Conservation (phyloP, 169 alveolate species). For the Babesia gibsoni region DNA sequence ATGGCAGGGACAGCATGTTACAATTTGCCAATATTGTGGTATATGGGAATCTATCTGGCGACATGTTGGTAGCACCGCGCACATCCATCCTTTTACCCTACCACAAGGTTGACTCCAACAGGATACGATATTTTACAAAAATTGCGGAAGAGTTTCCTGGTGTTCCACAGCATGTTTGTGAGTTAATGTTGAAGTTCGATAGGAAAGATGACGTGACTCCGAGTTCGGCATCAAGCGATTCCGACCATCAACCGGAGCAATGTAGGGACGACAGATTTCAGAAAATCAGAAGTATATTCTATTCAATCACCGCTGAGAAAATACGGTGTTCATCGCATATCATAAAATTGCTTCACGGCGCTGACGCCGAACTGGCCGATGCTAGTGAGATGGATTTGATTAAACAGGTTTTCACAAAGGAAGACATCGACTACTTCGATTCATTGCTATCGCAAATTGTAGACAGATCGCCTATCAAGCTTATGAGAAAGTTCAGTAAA, state of each 20-base stretch:
- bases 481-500: background rate
- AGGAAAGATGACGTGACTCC: background rate
- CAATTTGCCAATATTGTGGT: conserved; percentile 65
- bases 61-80: conserved; percentile 74
- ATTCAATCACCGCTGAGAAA: background rate
- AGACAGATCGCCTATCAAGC: conserved; percentile 8
- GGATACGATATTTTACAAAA: conserved; percentile 45
- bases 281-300: conserved; percentile 2
- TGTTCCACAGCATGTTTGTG: conserved; percentile 41
- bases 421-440: conserved; percentile 30
- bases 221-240: background rate
- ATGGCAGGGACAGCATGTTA: conserved; percentile 46
- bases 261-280: background rate
- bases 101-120: conserved; percentile 38
- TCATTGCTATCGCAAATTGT: conserved; percentile 21
- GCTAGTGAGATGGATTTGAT: conserved; percentile 6
- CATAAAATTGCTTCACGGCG: background rate
- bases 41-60: conserved; percentile 75
- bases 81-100: conserved; percentile 72
- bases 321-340: conserved; percentile 33
- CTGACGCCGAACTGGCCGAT: background rate
- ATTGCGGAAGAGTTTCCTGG: conserved; percentile 56
- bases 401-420: conserved; percentile 7
- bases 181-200: conserved; percentile 8
- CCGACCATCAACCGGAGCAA: no score